Base-by-base conservation (phyloP, 108 stramenopile species). In the Nannochloropsis gaditana region DNA sequence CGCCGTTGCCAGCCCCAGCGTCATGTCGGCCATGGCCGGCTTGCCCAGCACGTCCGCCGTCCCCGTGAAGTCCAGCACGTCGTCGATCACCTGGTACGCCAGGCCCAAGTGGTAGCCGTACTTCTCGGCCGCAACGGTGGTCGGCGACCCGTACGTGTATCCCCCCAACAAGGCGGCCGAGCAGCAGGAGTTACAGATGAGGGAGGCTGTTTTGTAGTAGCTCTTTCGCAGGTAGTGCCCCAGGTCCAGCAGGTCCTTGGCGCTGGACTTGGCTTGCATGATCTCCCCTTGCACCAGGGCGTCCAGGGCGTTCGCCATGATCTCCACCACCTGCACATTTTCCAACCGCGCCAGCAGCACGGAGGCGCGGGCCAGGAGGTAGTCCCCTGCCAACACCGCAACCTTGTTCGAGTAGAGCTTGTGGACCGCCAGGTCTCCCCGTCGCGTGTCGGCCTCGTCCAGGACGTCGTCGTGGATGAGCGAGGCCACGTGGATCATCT, bases 401-500 rank as follows among this genome's bases (percentile, higher is more conserved):
- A 87, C 85, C 91, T 98, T 98, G 92, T 97, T 97, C 44, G 96
- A 95, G 84, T 96, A 98, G n/a, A 97, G 92, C 92, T 96, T 96
- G 93, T 98, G 97, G 8, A 97, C 96, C 15, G 96, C 95, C 89
- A 94, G 93, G 21, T 96, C 97, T 10, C 97, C 97, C 41, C 97
- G 89, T 45, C 97, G 93, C 41, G 95, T 96, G 43, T 97, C 96
- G 82, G 97, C 96, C 91, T 98, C 97, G 83, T 97, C 97, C 82
- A 98, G 92, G 9, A 98, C 96, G 85, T 98, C 97, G 85, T 98
- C 97, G 89, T 98, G 97, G 83, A 98, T 98, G 11, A 98, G 89
- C 1, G 94, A 94, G 9, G 97, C 97, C 4, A 98, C 97, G 87
- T 98, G 97, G 90, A 98, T 98, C 97, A 98, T 98, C 87, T 98